These are phyloP conservation scores for Taiozyma onychis DNA, from an alignment of 1,139 yeast species.

Conservation along the genomic window DNA sequence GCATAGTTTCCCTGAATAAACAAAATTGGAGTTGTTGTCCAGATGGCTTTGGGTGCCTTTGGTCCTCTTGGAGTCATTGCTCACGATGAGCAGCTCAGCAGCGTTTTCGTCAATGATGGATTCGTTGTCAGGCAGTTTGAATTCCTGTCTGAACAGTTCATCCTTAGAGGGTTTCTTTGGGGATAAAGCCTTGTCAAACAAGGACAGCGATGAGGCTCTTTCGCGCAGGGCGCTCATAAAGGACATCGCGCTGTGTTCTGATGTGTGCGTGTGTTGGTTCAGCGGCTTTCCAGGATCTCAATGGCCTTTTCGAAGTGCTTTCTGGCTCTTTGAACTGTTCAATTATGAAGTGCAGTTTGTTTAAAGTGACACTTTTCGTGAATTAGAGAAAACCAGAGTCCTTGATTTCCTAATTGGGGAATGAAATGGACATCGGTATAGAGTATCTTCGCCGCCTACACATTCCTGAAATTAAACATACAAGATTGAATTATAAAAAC, in stretches of 20 bases:
- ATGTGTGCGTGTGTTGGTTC: neutral
- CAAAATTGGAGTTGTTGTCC: constrained; percentile 25
- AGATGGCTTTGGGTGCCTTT: constrained; percentile 17
- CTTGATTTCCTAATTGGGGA: constrained; percentile 16
- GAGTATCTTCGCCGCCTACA: neutral
- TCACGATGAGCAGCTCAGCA: constrained; percentile 58
- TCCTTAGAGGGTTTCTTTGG: constrained; percentile 47
- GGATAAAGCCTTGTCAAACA: constrained; percentile 32
- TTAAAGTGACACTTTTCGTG: neutral
- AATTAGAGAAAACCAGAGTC: neutral
- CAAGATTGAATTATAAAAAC: neutral
- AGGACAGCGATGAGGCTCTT: constrained; percentile 20
- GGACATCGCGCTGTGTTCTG: constrained; percentile 9
- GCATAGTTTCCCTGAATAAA: constrained; percentile 55
- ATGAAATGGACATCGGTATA: neutral
- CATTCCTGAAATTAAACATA: no score
- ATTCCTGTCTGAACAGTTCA: constrained; percentile 62
- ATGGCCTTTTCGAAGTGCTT: neutral
- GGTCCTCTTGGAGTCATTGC: constrained; percentile 16
- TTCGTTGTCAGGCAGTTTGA: constrained; percentile 68
- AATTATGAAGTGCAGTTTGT: neutral
- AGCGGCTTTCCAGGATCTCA: neutral
- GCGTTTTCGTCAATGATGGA: constrained; percentile 57
- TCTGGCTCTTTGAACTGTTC: neutral
- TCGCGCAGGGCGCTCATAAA: constrained; percentile 17